Percentiles rank a stretch among this genome's conserved stretches.
Evolutionary conservation across 139 green algal species (phyloP).

Genomic region (Chlamydomonas incerta): DNA sequence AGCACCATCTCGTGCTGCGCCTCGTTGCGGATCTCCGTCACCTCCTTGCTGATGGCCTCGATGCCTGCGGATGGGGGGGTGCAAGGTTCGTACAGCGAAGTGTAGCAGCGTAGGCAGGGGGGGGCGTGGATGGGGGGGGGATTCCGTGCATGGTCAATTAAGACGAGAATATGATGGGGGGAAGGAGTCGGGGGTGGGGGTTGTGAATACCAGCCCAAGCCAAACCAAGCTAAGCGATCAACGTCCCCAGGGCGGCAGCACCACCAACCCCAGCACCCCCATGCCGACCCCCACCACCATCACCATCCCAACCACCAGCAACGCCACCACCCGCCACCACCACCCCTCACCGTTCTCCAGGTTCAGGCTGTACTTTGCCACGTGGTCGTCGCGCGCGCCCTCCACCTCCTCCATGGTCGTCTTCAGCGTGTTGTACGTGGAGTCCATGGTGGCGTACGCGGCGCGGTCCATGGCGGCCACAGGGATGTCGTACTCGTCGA

Average conservation of each 20-base stretch:
- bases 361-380: constrained; percentile 72
- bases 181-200: too few relatives aligned
- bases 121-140: neutral
- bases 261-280: too few relatives aligned
- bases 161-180: too few relatives aligned
- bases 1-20: constrained; percentile 86
- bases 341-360: constrained; percentile 67
- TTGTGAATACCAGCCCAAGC: too few relatives aligned
- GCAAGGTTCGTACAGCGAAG: too few relatives aligned
- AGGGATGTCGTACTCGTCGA: constrained; percentile 77
- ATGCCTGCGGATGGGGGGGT: constrained; percentile 48
- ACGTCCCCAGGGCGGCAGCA: too few relatives aligned
- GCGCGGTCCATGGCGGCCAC: constrained; percentile 80
- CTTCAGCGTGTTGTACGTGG: constrained; percentile 77
- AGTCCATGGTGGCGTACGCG: constrained; percentile 75
- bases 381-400: constrained; percentile 69
- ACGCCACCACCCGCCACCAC: constrained; percentile 1
- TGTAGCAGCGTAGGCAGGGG: too few relatives aligned
- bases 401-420: constrained; percentile 78
- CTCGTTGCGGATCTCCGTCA: constrained; percentile 61
- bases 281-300: too few relatives aligned
- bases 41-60: constrained; percentile 67
- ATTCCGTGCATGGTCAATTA: too few relatives aligned
- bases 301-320: too few relatives aligned
- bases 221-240: too few relatives aligned